Base-by-base conservation (phyloP, 495 filamentous ascomycete genomes). In the Elaphomyces granulatus region DNA sequence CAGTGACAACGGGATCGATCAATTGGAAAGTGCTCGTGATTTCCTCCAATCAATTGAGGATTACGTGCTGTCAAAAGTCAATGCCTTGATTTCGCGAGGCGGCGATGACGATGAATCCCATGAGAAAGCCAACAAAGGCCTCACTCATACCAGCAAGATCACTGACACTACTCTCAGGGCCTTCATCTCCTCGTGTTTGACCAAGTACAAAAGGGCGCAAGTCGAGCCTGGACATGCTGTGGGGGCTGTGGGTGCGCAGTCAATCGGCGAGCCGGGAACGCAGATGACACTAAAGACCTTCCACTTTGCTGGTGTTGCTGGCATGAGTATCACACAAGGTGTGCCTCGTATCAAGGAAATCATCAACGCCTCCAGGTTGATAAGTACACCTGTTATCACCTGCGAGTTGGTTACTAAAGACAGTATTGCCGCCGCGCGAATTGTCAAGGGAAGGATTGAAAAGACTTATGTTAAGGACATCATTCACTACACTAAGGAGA, bases 231-330 rank as follows among this genome's bases (percentile, higher is more conserved):
- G 92, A 2, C 88, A 94, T 51, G 90, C 90, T 9, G 90, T 96
- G n/a, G 90, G 92, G 40, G 92, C 90, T 8, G 84, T 96, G 23
- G 90, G 88, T 48, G 92, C 92, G 10, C 92, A 98, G 60, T 94
- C 87, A 20, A 96, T 98, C 52, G 90, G 92, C 54, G 92, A 98
- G 52, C 90, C 92, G 0, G 90, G 92, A 55, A 98, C 92, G 3
- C 92, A 98, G 60, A 98, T 98, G 92, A 98, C 90, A 2, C 67
- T 98, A 50, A 96, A 96, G 64, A 98, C 90, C 56, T 98, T 98
- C 78, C 90, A 98, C 80, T 98, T 98, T 65, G 90, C 90, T 51
- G 90, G 90, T 81, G 92, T 98, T 45, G 92, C 88, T 17, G 87
- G 87, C 51, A 95, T 98, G 88, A 92, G 83, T 70, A 90, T 96